phyloP scores from a whole-genome alignment of 176 grass and related monocot species.

The Juncus effusus region DNA sequence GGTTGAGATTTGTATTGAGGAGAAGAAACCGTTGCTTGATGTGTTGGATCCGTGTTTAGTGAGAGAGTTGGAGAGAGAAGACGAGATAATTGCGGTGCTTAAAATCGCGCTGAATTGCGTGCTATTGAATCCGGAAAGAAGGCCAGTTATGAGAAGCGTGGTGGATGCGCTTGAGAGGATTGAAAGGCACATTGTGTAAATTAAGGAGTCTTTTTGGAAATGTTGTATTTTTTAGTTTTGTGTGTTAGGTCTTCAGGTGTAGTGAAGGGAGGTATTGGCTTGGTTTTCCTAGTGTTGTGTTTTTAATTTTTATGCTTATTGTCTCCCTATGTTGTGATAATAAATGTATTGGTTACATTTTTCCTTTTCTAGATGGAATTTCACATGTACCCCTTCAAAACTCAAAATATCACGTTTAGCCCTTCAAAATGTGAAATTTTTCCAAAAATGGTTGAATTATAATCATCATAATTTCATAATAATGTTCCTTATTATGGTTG shows the following conservation, averaged over 20 bases:
- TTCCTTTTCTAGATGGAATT: too few relatives aligned
- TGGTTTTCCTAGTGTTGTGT: too few relatives aligned
- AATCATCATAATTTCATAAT: too few relatives aligned
- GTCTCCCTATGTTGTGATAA: too few relatives aligned
- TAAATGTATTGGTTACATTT: too few relatives aligned
- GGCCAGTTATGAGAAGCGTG: constrained; percentile 59
- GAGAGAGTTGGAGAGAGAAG: constrained; percentile 45
- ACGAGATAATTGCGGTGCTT: constrained; percentile 70
- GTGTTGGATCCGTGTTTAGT: constrained; percentile 67
- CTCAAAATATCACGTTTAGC: too few relatives aligned
- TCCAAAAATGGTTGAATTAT: too few relatives aligned
- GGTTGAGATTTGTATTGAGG: constrained; percentile 83
- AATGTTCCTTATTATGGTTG: too few relatives aligned
- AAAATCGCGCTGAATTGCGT: constrained; percentile 77
- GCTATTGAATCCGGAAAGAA: constrained; percentile 54
- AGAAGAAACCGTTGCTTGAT: constrained; percentile 66
- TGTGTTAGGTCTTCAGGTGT: too few relatives aligned
- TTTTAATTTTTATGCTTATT: too few relatives aligned
- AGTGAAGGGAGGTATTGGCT: constrained; percentile 1
- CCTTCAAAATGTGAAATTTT: too few relatives aligned
- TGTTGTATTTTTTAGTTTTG: neutral
- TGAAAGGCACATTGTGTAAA: neutral
- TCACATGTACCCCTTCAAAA: too few relatives aligned
- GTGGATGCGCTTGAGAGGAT: constrained; percentile 51
- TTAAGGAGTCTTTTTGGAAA: neutral